Conservation (phyloP, 805 yeast species). For the Pichia pseudocactophila region DNA sequence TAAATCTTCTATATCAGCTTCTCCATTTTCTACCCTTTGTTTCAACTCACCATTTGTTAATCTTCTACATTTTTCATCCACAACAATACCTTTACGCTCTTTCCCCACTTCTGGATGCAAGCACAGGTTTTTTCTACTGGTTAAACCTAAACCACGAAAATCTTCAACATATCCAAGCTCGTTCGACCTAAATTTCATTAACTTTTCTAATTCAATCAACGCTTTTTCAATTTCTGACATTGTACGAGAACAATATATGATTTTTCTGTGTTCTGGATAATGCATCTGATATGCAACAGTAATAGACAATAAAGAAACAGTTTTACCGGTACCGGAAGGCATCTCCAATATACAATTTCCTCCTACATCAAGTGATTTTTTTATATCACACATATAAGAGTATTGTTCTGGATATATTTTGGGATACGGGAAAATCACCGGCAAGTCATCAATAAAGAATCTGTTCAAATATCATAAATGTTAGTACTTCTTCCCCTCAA, state of each 20-base stretch:
- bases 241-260: conserved; percentile 97
- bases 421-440: conserved; percentile 94
- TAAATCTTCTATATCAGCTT: conserved; percentile 45
- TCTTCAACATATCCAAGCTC: conserved; percentile 85
- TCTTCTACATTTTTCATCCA: conserved; percentile 93
- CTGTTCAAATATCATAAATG: conserved; percentile 27
- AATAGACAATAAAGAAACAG: conserved; percentile 81
- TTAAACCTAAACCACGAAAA: conserved; percentile 87
- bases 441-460: conserved; percentile 90
- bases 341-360: conserved; percentile 95
- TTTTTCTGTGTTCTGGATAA: conserved; percentile 89
- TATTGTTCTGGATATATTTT: conserved; percentile 96
- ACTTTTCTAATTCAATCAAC: conserved; percentile 73
- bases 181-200: conserved; percentile 79
- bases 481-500: neutral
- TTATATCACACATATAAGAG: conserved; percentile 94
- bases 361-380: conserved; percentile 88
- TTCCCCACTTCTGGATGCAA: conserved; percentile 79
- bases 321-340: conserved; percentile 99
- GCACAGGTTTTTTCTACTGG: conserved; percentile 91
- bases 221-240: conserved; percentile 99
- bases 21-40: conserved; percentile 51
- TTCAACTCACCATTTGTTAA: conserved; percentile 88
- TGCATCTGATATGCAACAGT: conserved; percentile 92
- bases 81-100: conserved; percentile 85